Evolutionary conservation across 1,139 yeast species (phyloP).

Genomic region (Suhomyces chickasaworum): DNA sequence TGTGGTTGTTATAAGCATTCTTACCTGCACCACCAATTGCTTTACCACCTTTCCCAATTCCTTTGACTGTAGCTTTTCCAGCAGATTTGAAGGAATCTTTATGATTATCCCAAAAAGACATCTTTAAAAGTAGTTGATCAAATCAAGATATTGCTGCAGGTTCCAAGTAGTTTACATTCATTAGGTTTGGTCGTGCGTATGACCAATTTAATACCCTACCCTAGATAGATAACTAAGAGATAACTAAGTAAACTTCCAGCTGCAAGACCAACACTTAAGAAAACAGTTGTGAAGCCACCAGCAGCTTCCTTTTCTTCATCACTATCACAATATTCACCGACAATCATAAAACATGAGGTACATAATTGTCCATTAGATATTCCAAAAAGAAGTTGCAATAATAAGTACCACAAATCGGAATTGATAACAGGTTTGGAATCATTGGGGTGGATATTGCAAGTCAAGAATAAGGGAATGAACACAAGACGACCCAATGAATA

Average conservation of each 20-base stretch:
- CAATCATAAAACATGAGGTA: slow-evolving; percentile 80
- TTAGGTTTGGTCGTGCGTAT: neutral
- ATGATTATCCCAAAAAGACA: slow-evolving; percentile 53
- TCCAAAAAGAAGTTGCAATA: slow-evolving; percentile 78
- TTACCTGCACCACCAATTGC: slow-evolving; percentile 53
- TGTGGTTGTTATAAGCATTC: slow-evolving; percentile 45
- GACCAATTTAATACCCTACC: slow-evolving; percentile 13
- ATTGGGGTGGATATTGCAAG: slow-evolving; percentile 61
- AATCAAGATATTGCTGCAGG: neutral
- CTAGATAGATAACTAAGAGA: slow-evolving; percentile 48
- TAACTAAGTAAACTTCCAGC: slow-evolving; percentile 78
- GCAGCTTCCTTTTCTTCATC: slow-evolving; percentile 83
- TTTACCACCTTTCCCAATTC: slow-evolving; percentile 52
- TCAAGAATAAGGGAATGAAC: slow-evolving; percentile 64
- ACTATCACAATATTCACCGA: slow-evolving; percentile 57
- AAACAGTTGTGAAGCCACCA: slow-evolving; percentile 85
- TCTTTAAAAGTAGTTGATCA: neutral
- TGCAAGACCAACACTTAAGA: slow-evolving; percentile 73
- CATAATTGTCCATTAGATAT: slow-evolving; percentile 83
- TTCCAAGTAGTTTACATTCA: neutral
- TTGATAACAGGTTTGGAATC: slow-evolving; percentile 35
- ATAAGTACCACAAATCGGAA: slow-evolving; percentile 68
- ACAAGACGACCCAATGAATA: slow-evolving; percentile 57
- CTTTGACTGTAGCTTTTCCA: slow-evolving; percentile 47
- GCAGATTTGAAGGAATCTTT: slow-evolving; percentile 52